These are phyloP conservation scores for Russula olivacea DNA, from an alignment of 768 basidiomycete genomes.

Conservation along the genomic window DNA sequence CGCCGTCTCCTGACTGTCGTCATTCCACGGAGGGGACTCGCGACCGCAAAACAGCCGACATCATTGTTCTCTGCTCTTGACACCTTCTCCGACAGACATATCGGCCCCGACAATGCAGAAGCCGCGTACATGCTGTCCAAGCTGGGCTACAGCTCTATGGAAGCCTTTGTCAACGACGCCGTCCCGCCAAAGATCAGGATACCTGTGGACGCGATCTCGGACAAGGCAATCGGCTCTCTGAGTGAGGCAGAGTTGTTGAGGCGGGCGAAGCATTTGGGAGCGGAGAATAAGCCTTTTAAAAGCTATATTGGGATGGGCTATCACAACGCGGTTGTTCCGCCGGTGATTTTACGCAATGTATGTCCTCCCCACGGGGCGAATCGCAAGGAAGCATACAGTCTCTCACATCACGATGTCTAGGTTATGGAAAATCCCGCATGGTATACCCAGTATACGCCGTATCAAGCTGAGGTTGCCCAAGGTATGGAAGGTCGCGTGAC, in stretches of 20 bases:
- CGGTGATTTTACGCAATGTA: constrained; percentile 89
- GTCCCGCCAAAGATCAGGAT: constrained; percentile 81
- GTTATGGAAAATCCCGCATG: constrained; percentile 94
- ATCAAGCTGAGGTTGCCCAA: constrained; percentile 98
- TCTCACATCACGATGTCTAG: constrained; percentile 34
- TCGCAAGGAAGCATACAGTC: neutral
- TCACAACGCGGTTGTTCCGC: constrained; percentile 91
- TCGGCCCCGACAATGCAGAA: constrained; percentile 86
- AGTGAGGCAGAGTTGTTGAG: constrained; percentile 82
- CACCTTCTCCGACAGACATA: constrained; percentile 84
- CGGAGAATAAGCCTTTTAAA: constrained; percentile 73
- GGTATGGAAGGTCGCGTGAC: constrained; percentile 41
- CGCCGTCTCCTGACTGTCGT: constrained; percentile 25
- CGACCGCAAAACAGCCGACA: constrained; percentile 52
- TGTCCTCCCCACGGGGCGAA: constrained; percentile 25
- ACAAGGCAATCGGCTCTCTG: constrained; percentile 63
- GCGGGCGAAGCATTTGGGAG: constrained; percentile 71
- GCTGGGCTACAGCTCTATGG: constrained; percentile 83
- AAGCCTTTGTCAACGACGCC: constrained; percentile 76
- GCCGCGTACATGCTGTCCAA: constrained; percentile 73
- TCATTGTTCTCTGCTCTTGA: constrained; percentile 83
- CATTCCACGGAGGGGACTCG: constrained; percentile 39
- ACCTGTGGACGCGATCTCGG: constrained; percentile 50
- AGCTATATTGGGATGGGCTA: constrained; percentile 99
- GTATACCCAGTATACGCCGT: constrained; percentile 96